Conservation (phyloP, 768 basidiomycete species). For the Clitopilus hobsonii region DNA sequence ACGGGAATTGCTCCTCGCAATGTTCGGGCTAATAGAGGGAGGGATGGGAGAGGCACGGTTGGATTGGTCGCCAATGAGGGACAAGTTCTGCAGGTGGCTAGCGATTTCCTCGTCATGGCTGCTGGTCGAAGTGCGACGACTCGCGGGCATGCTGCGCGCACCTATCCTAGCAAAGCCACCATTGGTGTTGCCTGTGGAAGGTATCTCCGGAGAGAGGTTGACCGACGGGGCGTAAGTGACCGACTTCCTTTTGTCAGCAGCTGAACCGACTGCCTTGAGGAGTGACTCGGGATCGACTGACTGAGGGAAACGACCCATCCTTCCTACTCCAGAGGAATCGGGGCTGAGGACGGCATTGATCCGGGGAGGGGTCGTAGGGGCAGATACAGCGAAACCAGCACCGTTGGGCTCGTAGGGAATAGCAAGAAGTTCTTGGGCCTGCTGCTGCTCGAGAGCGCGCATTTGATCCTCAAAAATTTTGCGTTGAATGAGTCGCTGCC, state of each 20-base stretch:
- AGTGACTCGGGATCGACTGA: slow-evolving; percentile 58
- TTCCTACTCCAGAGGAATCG: slow-evolving; percentile 40
- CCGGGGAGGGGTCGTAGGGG: slow-evolving; percentile 84
- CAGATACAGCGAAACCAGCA: slow-evolving; percentile 71
- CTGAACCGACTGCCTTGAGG: slow-evolving; percentile 62
- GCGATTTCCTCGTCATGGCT: slow-evolving; percentile 82
- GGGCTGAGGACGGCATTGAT: slow-evolving; percentile 67
- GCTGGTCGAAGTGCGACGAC: slow-evolving; percentile 84
- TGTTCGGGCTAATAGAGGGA: slow-evolving; percentile 44
- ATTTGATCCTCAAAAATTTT: slow-evolving; percentile 96
- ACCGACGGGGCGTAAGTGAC: slow-evolving; percentile 81
- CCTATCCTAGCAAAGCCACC: slow-evolving; percentile 67
- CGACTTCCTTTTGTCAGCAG: slow-evolving; percentile 80
- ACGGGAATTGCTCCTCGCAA: slow-evolving; percentile 46
- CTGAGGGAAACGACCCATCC: slow-evolving; percentile 41
- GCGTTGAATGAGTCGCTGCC: slow-evolving; percentile 81
- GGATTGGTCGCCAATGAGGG: slow-evolving; percentile 60
- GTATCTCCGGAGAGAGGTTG: slow-evolving; percentile 67
- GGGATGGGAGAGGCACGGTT: slow-evolving; percentile 52
- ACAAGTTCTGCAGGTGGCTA: slow-evolving; percentile 68
- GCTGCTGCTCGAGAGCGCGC: slow-evolving; percentile 88
- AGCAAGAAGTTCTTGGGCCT: slow-evolving; percentile 78
- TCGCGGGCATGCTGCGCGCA: slow-evolving; percentile 91
- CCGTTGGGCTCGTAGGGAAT: slow-evolving; percentile 59
- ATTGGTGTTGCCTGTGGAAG: slow-evolving; percentile 35